Evolutionary conservation across 306 rosid genomes (phyloP).

Genomic region (Prunus mongolica): DNA sequence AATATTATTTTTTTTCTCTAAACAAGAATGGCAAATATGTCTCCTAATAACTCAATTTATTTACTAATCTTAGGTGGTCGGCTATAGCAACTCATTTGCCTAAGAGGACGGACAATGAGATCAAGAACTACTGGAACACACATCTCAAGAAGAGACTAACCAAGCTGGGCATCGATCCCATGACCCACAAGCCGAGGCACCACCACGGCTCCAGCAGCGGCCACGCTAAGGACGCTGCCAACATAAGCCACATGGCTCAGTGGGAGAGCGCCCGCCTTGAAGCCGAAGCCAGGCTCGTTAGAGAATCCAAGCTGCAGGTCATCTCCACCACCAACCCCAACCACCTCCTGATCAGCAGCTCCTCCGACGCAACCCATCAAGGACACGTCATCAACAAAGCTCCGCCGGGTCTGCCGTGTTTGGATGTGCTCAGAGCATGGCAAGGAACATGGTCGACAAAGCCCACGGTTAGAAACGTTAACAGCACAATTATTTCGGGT

Average conservation of each 20-base stretch:
- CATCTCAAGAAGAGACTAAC: slow-evolving; percentile 87
- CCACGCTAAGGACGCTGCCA: slow-evolving; percentile 74
- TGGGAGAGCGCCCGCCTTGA: slow-evolving; percentile 99
- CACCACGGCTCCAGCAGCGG: slow-evolving; percentile 41
- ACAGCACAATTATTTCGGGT: slow-evolving; percentile 16
- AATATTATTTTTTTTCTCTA: not conserved
- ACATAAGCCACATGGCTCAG: slow-evolving; percentile 95
- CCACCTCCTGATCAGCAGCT: slow-evolving; percentile 20
- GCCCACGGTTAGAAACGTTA: not conserved
- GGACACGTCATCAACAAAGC: slow-evolving; percentile 14
- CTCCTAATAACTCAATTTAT: not conserved
- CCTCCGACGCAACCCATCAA: slow-evolving; percentile 25
- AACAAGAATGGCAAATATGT: too few relatives aligned
- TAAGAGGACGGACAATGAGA: slow-evolving; percentile 92
- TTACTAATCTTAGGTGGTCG: slow-evolving; percentile 69
- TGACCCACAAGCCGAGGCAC: slow-evolving; percentile 81
- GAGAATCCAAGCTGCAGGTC: slow-evolving; percentile 56
- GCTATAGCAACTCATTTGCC: slow-evolving; percentile 95
- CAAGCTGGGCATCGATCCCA: slow-evolving; percentile 95
- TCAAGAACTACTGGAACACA: slow-evolving; percentile 96
- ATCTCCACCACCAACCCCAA: slow-evolving; percentile 34
- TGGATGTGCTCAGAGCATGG: slow-evolving; percentile 55
- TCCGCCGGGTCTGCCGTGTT: slow-evolving; percentile 38
- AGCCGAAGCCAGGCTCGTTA: slow-evolving; percentile 90
- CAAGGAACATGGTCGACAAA: slow-evolving; percentile 44